A percentile compares a stretch with the other conserved stretches of the same genome.
These are phyloP conservation scores for Pythium aristosporum DNA, from an alignment of 352 stramenopile genomes.

Conservation along the genomic window DNA sequence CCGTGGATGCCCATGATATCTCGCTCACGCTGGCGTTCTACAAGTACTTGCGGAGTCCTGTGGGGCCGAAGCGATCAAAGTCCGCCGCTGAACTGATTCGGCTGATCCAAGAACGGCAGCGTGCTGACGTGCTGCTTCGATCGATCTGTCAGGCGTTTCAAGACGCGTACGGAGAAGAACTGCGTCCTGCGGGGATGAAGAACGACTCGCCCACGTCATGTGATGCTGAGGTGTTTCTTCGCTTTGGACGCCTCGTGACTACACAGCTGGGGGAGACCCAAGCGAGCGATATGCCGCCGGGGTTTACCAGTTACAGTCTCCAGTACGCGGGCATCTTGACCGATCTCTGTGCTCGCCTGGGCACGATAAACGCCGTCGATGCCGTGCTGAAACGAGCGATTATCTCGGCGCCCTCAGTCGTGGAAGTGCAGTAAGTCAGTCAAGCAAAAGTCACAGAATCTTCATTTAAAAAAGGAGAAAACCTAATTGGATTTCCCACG, in stretches of 20 bases:
- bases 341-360: slow-evolving; percentile 12
- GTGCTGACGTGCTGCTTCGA: slow-evolving; percentile 30
- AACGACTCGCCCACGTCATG: slow-evolving; percentile 20
- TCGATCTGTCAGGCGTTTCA: slow-evolving; percentile 1
- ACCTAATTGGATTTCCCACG: background rate
- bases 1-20: slow-evolving; percentile 65
- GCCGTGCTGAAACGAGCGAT: slow-evolving; percentile 4
- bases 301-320: slow-evolving; percentile 71
- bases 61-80: slow-evolving; percentile 28
- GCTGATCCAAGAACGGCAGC: slow-evolving; percentile 43
- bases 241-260: slow-evolving; percentile 5
- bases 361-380: background rate
- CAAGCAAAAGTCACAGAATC: background rate
- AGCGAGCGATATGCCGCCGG: slow-evolving; percentile 27
- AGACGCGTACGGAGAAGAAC: background rate
- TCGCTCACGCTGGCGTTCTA: slow-evolving; percentile 78
- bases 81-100: slow-evolving; percentile 37
- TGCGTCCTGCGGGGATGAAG: slow-evolving; percentile 7
- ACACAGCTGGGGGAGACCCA: background rate
- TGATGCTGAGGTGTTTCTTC: slow-evolving; percentile 15
- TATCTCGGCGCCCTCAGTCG: background rate
- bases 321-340: slow-evolving; percentile 42
- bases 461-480: background rate
- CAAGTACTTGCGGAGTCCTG: slow-evolving; percentile 52
- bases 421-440: background rate